Evolutionary conservation across 2,329 filamentous ascomycete species (phyloP), one percentile per base, ranked within the genome.

Genomic region (Fonsecaea pugnacius): DNA sequence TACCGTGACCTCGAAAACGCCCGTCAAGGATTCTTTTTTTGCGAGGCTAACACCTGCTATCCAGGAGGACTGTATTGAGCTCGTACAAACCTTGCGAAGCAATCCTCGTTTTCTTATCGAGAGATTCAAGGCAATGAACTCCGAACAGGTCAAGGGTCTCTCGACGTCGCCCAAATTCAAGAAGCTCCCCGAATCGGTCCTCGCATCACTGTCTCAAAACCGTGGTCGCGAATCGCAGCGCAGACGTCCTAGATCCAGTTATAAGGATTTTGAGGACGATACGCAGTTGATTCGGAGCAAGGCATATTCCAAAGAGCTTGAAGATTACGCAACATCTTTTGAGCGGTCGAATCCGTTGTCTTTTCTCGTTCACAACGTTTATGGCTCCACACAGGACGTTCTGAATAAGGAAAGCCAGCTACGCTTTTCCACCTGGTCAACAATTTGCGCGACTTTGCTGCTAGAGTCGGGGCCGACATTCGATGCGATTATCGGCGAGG

Each of bases 101-200:
- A 93, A 96, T 75, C 89, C 92, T 40, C 88, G 93, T 72, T 98
- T 96, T 77, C 77, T 99, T 76, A 91, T 94, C 72, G 88, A 90
- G 68, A 87, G 93, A 69, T 84, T 99, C 69, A 88, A 87, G 75
- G 87, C 86, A 72, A 82, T 99, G 70, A 88, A 88, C 61, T 86
- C 88, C 64, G 80, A 87, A 67, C 93, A 98, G 77, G 84, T 97
- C 60, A 86, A 89, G 70, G 85, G 89, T 62, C 83, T 99, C 68
- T 88, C 91, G 52, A 87, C 87, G 59, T 91, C 91, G 69, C 89
- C 93, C 75, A 89, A 91, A 74, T 86, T 87, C 69, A 83, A 92
- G 79, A 91, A 96, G 71, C 87, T 90, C 38, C 87, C 91, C 73
- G 92, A 96, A 74, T 93, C 92, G 21, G 89, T 96, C 63, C 85